Evolutionary conservation across 106 monocot species (phyloP), one percentile per base, ranked within the genome.

Genomic region (Acanthochlamys bracteata): DNA sequence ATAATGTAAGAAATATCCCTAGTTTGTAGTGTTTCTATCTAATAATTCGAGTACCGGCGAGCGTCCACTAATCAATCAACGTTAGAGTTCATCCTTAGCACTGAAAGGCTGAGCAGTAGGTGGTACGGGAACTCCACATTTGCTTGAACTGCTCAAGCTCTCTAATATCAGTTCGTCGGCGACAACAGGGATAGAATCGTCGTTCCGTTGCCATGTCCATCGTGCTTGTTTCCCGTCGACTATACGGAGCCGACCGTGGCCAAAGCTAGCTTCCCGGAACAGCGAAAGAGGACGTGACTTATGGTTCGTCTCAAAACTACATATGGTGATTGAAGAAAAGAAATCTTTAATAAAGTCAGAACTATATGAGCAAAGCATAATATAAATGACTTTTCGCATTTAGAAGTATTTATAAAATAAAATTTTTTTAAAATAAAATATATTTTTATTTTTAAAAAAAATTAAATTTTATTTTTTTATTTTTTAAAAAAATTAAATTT

Each of bases 201-300:
- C 76, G 71, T 94, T 94, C 11, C 89, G 83, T 67, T 94, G 83
- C 93, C 93, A 94, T 10, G 86, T 69, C 93, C 93, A 94, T n/a
- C 56, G 77, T 24, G 93, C 93, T 49, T 68, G 81, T 10, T 75
- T 86, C 41, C 19, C 42, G 41, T 94, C 81, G 66, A 84, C 9
- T 63, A 89, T 73, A 41, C 54, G 77, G 62, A 94, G 49, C 65
- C 83, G 59, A 24, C 89, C 93, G 60, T 94, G 93, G 47, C 93
- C 93, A 40, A 94, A 94, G 66, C 93, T 94, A 21, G 89, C 93
- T 73, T 94, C 93, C 0, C 73, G 75, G 55, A 84, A 89, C 75
- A 66, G 1, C 1, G 89, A 94, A 1, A 89, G 71, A 6, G 67
- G 16, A 2, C 74, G 69, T 39, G 72, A 66, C 42, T 66, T 83